These are phyloP conservation scores for Kockovaella imperatae DNA, from an alignment of 768 basidiomycete species.

Conservation along the genomic window DNA sequence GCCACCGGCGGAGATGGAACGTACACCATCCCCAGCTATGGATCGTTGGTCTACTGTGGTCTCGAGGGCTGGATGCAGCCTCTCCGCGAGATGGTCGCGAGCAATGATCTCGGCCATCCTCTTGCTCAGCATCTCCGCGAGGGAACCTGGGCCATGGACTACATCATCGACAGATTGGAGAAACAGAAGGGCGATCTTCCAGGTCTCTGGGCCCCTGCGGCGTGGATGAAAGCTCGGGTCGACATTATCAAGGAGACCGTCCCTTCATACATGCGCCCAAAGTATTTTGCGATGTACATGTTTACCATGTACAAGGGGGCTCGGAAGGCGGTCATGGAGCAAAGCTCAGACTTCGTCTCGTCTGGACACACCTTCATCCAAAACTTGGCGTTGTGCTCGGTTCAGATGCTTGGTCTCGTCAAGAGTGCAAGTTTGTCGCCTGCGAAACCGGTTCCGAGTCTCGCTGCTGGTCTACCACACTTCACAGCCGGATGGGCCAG, in stretches of 20 bases:
- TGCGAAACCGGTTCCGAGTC: conserved; percentile 58
- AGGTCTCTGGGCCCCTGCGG: conserved; percentile 59
- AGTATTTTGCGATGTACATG: conserved; percentile 88
- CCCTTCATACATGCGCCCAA: conserved; percentile 84
- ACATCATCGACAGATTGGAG: conserved; percentile 61
- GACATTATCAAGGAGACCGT: conserved; percentile 65
- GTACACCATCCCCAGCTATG: conserved; percentile 70
- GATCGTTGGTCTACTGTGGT: conserved; percentile 79
- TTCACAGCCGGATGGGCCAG: conserved; percentile 89
- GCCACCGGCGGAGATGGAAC: conserved; percentile 72
- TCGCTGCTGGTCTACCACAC: conserved; percentile 93
- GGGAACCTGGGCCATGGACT: conserved; percentile 89
- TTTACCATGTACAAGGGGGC: conserved; percentile 90
- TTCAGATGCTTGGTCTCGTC: conserved; percentile 80
- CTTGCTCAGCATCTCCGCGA: conserved; percentile 78
- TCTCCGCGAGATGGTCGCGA: conserved; percentile 69
- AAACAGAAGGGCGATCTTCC: conserved; percentile 56
- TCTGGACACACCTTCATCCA: conserved; percentile 84
- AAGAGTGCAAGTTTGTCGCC: conserved; percentile 78
- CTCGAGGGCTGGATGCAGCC: conserved; percentile 96
- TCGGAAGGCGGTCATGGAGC: conserved; percentile 71
- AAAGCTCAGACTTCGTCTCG: conserved; percentile 76
- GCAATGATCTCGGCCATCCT: conserved; percentile 89
- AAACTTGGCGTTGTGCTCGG: conserved; percentile 63
- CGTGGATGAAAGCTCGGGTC: conserved; percentile 84